These are phyloP conservation scores for Lecanicillium sp. DNA, from an alignment of 2,329 filamentous ascomycete species.

Conservation along the genomic window DNA sequence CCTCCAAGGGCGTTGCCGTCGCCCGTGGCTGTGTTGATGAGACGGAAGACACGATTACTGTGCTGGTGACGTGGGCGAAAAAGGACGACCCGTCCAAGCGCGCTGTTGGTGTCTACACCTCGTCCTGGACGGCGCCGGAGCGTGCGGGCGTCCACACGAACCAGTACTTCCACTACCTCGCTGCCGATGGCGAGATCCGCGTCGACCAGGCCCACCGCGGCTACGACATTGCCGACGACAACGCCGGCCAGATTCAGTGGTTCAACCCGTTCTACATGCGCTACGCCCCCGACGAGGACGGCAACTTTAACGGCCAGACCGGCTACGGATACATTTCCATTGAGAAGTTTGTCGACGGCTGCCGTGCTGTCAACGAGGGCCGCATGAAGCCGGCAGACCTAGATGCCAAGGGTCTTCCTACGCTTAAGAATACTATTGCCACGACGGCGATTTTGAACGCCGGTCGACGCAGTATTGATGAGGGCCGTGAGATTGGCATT, in stretches of 20 bases:
- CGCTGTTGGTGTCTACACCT: constrained; percentile 85
- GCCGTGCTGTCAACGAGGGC: constrained; percentile 69
- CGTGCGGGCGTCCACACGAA: constrained; percentile 92
- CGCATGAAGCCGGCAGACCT: constrained; percentile 65
- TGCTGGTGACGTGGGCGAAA: constrained; percentile 83
- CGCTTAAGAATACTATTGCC: constrained; percentile 79
- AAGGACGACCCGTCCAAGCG: constrained; percentile 59
- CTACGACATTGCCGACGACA: constrained; percentile 89
- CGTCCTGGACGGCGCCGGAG: constrained; percentile 90
- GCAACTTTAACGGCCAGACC: constrained; percentile 84
- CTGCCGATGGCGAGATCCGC: constrained; percentile 72
- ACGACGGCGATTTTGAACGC: constrained; percentile 90
- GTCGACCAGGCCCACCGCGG: constrained; percentile 91
- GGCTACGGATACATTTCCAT: constrained; percentile 93
- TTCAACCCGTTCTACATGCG: constrained; percentile 95
- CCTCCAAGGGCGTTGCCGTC: constrained; percentile 70
- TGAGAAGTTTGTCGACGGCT: constrained; percentile 91
- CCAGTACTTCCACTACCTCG: constrained; percentile 96
- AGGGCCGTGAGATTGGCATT: constrained; percentile 71
- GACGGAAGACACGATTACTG: constrained; percentile 89
- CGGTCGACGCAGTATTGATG: constrained; percentile 75
- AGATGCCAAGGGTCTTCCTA: constrained; percentile 74
- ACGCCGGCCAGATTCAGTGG: constrained; percentile 64
- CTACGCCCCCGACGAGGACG: constrained; percentile 89
- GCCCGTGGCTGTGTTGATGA: constrained; percentile 68